A percentile compares a stretch with the other conserved stretches of the same genome.
phyloP scores from a whole-genome alignment of 2,329 filamentous ascomycete species.

The Exophiala sideris region DNA sequence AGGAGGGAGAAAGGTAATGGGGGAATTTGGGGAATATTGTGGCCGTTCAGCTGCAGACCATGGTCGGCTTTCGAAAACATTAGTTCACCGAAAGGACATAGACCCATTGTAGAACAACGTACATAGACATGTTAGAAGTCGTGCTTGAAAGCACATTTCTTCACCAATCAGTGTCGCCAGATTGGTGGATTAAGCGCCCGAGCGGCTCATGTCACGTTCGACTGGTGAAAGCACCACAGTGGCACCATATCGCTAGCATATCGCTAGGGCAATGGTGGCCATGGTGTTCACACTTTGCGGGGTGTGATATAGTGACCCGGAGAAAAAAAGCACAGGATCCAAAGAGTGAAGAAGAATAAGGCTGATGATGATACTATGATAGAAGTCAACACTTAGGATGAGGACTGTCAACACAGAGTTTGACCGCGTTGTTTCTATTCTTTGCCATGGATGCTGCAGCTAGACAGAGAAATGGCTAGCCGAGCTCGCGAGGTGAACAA shows the following conservation, averaged over 20 bases:
- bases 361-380: conserved; percentile 2
- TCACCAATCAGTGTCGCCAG: conserved; percentile 6
- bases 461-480: neutral
- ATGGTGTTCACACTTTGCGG: neutral
- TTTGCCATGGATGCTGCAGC: conserved; percentile 15
- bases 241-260: conserved; percentile 3
- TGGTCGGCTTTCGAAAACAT: conserved; percentile 23
- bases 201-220: conserved; percentile 20
- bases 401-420: neutral
- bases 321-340: conserved; percentile 2
- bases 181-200: conserved; percentile 26
- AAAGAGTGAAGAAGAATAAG: neutral
- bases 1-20: conserved; percentile 17
- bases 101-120: conserved; percentile 10
- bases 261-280: conserved; percentile 5
- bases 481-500: neutral
- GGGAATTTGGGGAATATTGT: conserved; percentile 18
- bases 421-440: conserved; percentile 18
- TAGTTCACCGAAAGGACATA: conserved; percentile 6
- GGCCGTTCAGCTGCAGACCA: conserved; percentile 13
- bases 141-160: conserved; percentile 7
- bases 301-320: neutral
- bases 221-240: neutral
- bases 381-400: neutral
- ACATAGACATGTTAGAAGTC: conserved; percentile 14